Base-by-base conservation (phyloP, 768 basidiomycete genomes). In the Mycena amicta region DNA sequence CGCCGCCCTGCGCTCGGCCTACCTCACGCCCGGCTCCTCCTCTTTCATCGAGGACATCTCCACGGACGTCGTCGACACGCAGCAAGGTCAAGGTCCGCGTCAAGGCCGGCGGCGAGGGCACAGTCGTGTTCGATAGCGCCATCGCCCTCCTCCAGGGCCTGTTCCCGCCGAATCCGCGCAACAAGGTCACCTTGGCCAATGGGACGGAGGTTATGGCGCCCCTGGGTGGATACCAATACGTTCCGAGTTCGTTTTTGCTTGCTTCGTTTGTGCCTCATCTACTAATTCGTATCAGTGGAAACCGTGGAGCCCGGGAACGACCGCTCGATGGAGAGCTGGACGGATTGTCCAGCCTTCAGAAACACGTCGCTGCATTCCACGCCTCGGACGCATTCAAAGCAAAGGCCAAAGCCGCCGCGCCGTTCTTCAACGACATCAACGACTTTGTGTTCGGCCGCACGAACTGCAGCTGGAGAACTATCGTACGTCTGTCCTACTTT, bases 81-180 rank as follows among this genome's bases (percentile, higher is more conserved):
- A 77, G 66, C 83, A 91, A n/a, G 70, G 78, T 93, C 65, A 86
- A 86, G 63, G 82, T 89, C 53, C 86, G 87, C 63, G 90, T 90
- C 71, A 94, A 94, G 76, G 87, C 86, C 51, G 91, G 92, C 49
- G 88, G 87, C 46, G 92, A 95, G 70, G 92, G 92, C 49, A 79
- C 85, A 25, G 87, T 90, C 53, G 91, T 93, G 65, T 90, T 92
- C 72, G 92, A 94, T 78, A 89, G 89, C 5, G 87, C 91, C 29
- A 88, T 89, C 53, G 92, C 93, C 22, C 78, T 93, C 52, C 83
- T 93, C 39, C 93, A 95, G 74, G 92, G 92, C 31, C 79, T 94
- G 50, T 93, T 88, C 82, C 92, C 93, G 22, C 91, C 92, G 23
- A 89, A 81, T 67, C 72, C 78, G 12, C 77, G 82, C 40, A 89